phyloP scores from a whole-genome alignment of 1,284 basidiomycete species.

The Xerocomus amazonicus region DNA sequence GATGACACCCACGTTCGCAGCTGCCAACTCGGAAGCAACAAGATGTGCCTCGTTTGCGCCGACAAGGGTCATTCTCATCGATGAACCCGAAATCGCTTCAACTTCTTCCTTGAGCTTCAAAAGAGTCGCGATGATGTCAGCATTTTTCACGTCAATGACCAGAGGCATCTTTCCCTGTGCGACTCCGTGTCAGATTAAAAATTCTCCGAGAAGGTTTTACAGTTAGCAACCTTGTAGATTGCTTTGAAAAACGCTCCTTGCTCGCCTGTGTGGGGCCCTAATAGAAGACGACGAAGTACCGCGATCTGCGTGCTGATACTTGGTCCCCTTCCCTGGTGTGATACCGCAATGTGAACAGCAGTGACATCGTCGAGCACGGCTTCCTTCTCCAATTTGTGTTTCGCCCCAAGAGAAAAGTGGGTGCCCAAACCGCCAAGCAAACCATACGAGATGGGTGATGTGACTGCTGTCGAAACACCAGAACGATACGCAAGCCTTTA shows the following conservation, averaged over 20 bases:
- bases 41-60: conserved; percentile 76
- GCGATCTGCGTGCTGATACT: no score
- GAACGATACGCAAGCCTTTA: no score
- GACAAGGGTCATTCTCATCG: conserved; percentile 55
- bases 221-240: conserved; percentile 35
- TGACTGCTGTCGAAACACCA: no score
- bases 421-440: no score
- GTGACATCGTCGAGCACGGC: no score
- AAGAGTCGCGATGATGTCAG: conserved; percentile 77
- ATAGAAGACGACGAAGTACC: conserved; percentile 60
- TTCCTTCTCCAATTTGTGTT: no score
- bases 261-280: conserved; percentile 44
- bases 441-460: no score
- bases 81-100: conserved; percentile 40
- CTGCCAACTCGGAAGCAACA: conserved; percentile 70
- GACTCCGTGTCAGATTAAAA: conserved; percentile 5
- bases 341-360: no score
- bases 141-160: conserved; percentile 55
- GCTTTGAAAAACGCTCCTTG: conserved; percentile 52
- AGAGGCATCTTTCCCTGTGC: conserved; percentile 49
- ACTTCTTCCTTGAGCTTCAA: conserved; percentile 73
- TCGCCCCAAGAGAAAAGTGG: no score
- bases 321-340: no score
- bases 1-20: conserved; percentile 72
- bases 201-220: neutral